Evolutionary conservation across 257 asterid genomes (phyloP), one percentile per base, ranked within the genome.

Genomic region (Verbena officinalis): DNA sequence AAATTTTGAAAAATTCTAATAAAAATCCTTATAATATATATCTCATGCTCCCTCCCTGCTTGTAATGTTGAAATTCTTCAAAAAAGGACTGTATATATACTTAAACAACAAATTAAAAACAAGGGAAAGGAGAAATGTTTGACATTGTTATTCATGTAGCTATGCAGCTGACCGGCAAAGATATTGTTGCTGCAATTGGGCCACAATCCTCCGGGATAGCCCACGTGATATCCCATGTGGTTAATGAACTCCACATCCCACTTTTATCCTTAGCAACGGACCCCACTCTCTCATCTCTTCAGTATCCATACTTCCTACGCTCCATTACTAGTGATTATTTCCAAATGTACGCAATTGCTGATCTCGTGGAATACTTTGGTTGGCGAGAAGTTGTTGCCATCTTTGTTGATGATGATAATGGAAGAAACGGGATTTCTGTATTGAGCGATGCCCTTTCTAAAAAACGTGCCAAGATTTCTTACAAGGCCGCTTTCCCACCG

Each of bases 121-220:
- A 24, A 55, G 68, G 62, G 7, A 22, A 60, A 52, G 9, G 52
- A 44, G 70, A 67, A 31, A 60, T 64, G 16, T 68, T 72, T 81
- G 75, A 84, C 27, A 7, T 55, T 55, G 55, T 53, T 67, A 59
- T 68, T 40, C 57, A 7, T 83, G 83, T 67, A 88, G 96, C 94
- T 66, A 55, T 88, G 81, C 84, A 85, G 88, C 81, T 88, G 40
- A 68, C 65, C 65, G 85, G 79, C 66, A 68, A 52, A 19, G 84
- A 81, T 3, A 67, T 85, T 1, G 79, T 85, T 22, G 94, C 86
- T 34, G 87, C 82, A 33, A 68, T 88, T 0, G 96, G 96, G 63
- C 96, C 96, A 19, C 87, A 77, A 36, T 88, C 96, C 0, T 88
- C 96, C 0, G 91, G 94, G 54, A 79, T 88, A 75, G 94, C 91